Base-by-base conservation (phyloP, 169 alveolate genomes). In the Plasmodium berghei region DNA sequence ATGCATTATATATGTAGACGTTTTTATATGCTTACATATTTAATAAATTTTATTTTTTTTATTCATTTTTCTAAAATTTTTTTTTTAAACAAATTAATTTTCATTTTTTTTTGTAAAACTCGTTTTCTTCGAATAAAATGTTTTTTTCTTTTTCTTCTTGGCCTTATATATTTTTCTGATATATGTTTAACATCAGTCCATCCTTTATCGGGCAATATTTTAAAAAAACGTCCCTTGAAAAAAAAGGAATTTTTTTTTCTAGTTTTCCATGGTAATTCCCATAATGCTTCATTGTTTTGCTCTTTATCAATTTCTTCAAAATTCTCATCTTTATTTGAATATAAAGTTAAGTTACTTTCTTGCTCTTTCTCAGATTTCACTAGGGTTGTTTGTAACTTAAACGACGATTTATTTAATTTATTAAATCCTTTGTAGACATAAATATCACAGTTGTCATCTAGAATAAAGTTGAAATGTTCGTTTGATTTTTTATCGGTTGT, bases 61-160 rank as follows among this genome's bases (percentile, higher is more conserved):
- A 12, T 55, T 62, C 72, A 80, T 62, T 80, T 80, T 80, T 80
- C 73, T 40, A 80, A 56, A 52, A 80, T 55, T 61, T 80, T 61
- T 56, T 80, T 80, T 80, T 80, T 80, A 80, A 80, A 62, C 24
- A 80, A 80, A 67, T 80, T 67, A 67, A 80, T 69, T 80, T 80
- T 80, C 22, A 80, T 80, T 80, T 80, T 80, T 80, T 80, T 80
- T 80, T 80, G 90, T 80, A 80, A 80, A 66, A 67, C 61, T 67
- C 85, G 67, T 62, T 71, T 42, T 80, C 90, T 80, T 28, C 72
- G 49, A 72, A 80, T 66, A 80, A n/a, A 67, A 67, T 80, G 90
- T 67, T 80, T 54, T 67, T 69, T 80, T 80, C 90, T 80, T 80
- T 69, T 80, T 42, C 90, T 80, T 71, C 45, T 67, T 59, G 90